Percentiles rank a stretch among this genome's conserved stretches.
These are phyloP conservation scores for Plasmodium yoelii DNA, from an alignment of 169 alveolate genomes.

Conservation along the genomic window DNA sequence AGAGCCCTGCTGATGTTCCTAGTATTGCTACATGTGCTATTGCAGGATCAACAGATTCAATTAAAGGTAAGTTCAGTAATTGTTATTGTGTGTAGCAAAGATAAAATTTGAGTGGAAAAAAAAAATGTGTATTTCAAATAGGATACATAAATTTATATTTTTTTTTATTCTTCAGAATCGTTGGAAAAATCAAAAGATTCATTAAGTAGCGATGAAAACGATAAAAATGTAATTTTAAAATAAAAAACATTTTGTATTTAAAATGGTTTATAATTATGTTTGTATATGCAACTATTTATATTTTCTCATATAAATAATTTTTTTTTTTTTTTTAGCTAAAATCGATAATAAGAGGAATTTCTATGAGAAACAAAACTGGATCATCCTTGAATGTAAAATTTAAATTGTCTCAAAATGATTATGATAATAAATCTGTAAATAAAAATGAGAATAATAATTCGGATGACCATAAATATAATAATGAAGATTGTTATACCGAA, in stretches of 20 bases:
- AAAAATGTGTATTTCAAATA: too few species aligned
- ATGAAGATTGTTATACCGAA: conserved; percentile 12
- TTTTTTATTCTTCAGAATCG: conserved; percentile 29
- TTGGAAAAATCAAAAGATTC: conserved; percentile 64
- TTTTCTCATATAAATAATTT: not conserved
- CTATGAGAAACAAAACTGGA: conserved; percentile 60
- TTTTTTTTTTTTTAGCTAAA: conserved; percentile 25
- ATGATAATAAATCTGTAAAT: conserved; percentile 6
- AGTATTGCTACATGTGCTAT: conserved; percentile 53
- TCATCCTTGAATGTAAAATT: conserved; percentile 67
- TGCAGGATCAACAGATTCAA: conserved; percentile 50
- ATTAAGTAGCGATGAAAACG: conserved; percentile 49
- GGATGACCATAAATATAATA: conserved; percentile 1
- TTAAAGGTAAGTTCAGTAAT: conserved; percentile 22
- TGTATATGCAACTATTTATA: too few species aligned
- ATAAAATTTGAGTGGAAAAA: not conserved
- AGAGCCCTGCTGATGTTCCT: conserved; percentile 46
- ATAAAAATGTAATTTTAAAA: conserved; percentile 56
- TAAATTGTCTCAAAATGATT: conserved; percentile 26
- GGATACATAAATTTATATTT: not conserved
- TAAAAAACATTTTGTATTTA: not conserved
- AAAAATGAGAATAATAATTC: conserved; percentile 13
- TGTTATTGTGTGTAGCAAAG: not conserved
- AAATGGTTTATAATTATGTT: not conserved
- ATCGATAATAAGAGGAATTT: conserved; percentile 70